phyloP scores from a whole-genome alignment of 768 basidiomycete genomes.

The Psilocybe azurescens region DNA sequence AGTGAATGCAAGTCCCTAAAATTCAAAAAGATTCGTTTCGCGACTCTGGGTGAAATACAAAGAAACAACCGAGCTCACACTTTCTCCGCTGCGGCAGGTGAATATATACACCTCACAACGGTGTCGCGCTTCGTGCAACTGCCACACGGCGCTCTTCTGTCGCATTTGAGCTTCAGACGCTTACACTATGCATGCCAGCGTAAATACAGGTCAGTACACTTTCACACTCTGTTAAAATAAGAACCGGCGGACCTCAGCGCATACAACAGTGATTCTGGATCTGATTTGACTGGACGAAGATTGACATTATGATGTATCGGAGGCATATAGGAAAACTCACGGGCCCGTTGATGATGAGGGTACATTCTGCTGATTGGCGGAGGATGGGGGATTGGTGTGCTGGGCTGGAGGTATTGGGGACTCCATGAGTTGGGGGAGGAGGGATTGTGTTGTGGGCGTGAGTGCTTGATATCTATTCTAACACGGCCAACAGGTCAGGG shows the following conservation, averaged over 20 bases:
- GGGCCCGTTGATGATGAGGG: slow-evolving; percentile 22
- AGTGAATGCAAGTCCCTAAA: slow-evolving; percentile 79
- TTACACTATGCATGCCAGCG: slow-evolving; percentile 64
- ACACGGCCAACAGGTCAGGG: slow-evolving; percentile 9
- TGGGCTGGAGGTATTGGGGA: slow-evolving; percentile 10
- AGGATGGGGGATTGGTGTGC: slow-evolving; percentile 1
- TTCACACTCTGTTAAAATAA: slow-evolving; percentile 3
- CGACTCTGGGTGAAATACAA: neutral
- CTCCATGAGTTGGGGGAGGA: slow-evolving; percentile 17
- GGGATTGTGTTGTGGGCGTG: slow-evolving; percentile 1
- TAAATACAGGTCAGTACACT: neutral
- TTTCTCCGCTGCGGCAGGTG: slow-evolving; percentile 85
- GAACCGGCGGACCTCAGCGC: slow-evolving; percentile 67
- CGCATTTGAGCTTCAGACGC: slow-evolving; percentile 86
- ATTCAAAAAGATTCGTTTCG: slow-evolving; percentile 2
- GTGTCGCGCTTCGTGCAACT: slow-evolving; percentile 84
- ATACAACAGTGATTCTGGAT: slow-evolving; percentile 80
- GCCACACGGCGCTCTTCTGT: slow-evolving; percentile 77
- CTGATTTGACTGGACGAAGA: slow-evolving; percentile 55
- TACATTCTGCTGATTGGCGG: neutral
- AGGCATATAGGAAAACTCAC: slow-evolving; percentile 14
- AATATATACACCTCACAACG: slow-evolving; percentile 73
- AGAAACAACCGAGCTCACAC: slow-evolving; percentile 47
- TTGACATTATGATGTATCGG: slow-evolving; percentile 14
- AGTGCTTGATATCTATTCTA: slow-evolving; percentile 11